Conservation (phyloP, 108 stramenopile genomes). For the Halocafeteria seosinensis region DNA sequence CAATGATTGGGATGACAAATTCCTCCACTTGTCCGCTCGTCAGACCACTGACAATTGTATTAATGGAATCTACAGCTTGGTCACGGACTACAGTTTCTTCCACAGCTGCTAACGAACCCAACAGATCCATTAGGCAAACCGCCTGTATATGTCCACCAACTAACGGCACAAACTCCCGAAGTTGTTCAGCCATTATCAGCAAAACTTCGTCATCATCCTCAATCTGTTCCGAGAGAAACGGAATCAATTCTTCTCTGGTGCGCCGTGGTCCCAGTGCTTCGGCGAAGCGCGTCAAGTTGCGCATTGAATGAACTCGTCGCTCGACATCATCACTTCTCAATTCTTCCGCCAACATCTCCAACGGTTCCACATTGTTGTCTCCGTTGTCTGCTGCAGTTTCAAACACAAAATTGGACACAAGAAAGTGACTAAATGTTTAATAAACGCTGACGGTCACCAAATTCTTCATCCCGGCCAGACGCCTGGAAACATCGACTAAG, state of each 20-base stretch:
- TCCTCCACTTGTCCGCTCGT: constrained; percentile 30
- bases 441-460: too few species aligned
- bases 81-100: constrained; percentile 92
- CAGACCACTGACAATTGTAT: constrained; percentile 32
- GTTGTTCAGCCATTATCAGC: constrained; percentile 32
- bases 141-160: constrained; percentile 19
- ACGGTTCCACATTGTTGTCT: too few species aligned
- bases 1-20: constrained; percentile 53
- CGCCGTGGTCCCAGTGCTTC: background rate
- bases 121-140: constrained; percentile 25
- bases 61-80: constrained; percentile 20
- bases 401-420: too few species aligned
- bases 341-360: too few species aligned
- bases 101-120: constrained; percentile 65
- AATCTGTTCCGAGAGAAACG: constrained; percentile 2
- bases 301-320: background rate
- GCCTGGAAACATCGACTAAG: too few species aligned
- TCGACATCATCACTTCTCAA: too few species aligned
- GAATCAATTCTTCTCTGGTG: background rate
- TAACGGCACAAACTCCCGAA: constrained; percentile 19
- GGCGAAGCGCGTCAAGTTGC: background rate
- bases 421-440: too few species aligned
- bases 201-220: constrained; percentile 49
- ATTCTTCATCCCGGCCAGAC: too few species aligned
- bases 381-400: too few species aligned